Percentiles rank a stretch among this genome's conserved stretches.
Evolutionary conservation across 2,329 filamentous ascomycete species (phyloP).

Genomic region (Colletotrichum cereale): DNA sequence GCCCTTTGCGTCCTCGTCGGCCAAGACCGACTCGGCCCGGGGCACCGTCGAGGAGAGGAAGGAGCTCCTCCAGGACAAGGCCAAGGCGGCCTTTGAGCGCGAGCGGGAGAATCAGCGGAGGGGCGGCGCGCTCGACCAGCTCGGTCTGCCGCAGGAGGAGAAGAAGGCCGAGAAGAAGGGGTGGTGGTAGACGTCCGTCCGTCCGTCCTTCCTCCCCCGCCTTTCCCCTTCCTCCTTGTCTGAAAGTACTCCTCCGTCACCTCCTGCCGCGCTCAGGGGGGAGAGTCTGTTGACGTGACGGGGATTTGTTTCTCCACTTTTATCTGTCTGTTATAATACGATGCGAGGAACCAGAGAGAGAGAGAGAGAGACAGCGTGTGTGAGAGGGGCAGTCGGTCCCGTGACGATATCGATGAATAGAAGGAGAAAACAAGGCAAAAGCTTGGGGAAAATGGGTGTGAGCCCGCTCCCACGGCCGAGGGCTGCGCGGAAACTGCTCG

Average conservation of each 20-base stretch:
- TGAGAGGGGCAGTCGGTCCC: neutral
- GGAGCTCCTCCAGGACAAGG: conserved; percentile 53
- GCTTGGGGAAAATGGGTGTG: neutral
- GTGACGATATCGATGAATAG: conserved; percentile 29
- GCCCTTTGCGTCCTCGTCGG: conserved; percentile 48
- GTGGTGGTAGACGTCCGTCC: conserved; percentile 51
- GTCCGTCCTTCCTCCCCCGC: neutral
- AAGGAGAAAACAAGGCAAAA: neutral
- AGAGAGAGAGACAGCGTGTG: neutral
- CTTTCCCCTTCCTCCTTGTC: too few species aligned
- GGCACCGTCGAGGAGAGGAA: conserved; percentile 49
- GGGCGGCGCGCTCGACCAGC: conserved; percentile 64
- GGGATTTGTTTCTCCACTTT: too few species aligned
- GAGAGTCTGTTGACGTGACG: neutral
- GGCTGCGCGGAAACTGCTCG: neutral
- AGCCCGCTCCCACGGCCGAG: neutral
- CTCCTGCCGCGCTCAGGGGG: neutral
- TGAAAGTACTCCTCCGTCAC: neutral
- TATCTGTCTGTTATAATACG: conserved; percentile 29
- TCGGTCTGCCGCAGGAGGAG: conserved; percentile 53
- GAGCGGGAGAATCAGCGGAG: conserved; percentile 64
- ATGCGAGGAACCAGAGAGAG: conserved; percentile 1
- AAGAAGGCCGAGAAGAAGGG: conserved; percentile 58
- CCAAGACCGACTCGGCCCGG: conserved; percentile 52
- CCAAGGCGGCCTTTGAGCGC: conserved; percentile 59